Evolutionary conservation across 495 filamentous ascomycete genomes (phyloP), one percentile per base, ranked within the genome.

Genomic region (Hyaloscypha hepaticicola): DNA sequence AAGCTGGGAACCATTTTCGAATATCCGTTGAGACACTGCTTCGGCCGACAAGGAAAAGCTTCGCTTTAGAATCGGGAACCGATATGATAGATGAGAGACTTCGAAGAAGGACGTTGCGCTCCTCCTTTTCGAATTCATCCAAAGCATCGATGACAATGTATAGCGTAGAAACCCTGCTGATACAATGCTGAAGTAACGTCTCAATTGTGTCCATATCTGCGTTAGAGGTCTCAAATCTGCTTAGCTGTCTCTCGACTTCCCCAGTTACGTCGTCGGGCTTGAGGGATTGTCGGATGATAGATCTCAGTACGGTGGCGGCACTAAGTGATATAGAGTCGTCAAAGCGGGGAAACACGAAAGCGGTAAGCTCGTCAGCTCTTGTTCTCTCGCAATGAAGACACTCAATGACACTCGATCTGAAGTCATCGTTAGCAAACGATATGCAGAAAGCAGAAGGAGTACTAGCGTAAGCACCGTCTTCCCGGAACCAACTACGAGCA

Each of bases 391-490:
- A 61, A 19, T 41, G 58, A 45, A 74, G 60, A 19, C 61, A 51
- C 8, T 61, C 52, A 29, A 74, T 65, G 25, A 72, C 70, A 41
- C 62, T 71, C 26, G 72, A 70, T 34, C 64, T 67, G 34, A 25
- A 55, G 51, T 63, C 22, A 5, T 59, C 3, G 50, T 64, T 33
- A 64, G 33, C 33, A 64, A 64, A 48, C 29, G 31, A 45, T 24
- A n/a, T 59, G 22, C 57, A 48, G 31, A 58, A 34, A 58, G n/a
- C n/a, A 66, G 24, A 65, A 57, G 33, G 61, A 59, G 34, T 51
- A 65, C 66, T 68, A 48, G n/a, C 66, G 70, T 65, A 5, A 74
- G 55, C 22, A 73, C 66, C 12, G 72, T 73, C 61, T 74, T 74
- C n/a, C 72, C 72, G 25, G 66, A 67, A 27, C 72, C 72, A 61